phyloP scores from a whole-genome alignment of 2,329 filamentous ascomycete species.

The Neophaeococcomyces aloes region DNA sequence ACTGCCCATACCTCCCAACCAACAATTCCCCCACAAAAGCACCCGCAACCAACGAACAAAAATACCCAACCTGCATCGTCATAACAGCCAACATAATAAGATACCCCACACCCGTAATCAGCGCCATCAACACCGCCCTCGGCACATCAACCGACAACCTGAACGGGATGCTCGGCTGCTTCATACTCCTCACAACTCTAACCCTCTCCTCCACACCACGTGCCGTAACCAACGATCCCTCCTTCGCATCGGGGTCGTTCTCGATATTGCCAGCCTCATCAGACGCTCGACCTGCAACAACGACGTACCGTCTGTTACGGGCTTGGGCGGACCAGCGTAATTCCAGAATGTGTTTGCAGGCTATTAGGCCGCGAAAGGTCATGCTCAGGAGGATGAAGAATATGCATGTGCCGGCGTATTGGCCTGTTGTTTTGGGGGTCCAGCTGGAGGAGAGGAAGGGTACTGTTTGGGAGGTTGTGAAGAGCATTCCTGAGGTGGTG shows the following conservation, averaged over 20 bases:
- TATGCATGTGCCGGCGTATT: constrained; percentile 83
- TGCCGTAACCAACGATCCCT: constrained; percentile 55
- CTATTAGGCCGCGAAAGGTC: constrained; percentile 59
- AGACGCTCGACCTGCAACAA: constrained; percentile 54
- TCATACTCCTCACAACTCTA: constrained; percentile 55
- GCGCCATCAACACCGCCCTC: constrained; percentile 58
- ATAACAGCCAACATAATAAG: no score
- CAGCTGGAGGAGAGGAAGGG: constrained; percentile 59
- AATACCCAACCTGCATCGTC: no score
- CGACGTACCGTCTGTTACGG: constrained; percentile 64
- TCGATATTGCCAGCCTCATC: constrained; percentile 51
- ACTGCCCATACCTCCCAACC: no score
- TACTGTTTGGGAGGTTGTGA: constrained; percentile 49
- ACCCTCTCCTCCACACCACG: constrained; percentile 76
- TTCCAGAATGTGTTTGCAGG: constrained; percentile 52
- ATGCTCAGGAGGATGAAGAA: constrained; percentile 72
- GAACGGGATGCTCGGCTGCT: constrained; percentile 54
- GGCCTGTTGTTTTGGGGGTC: constrained; percentile 59
- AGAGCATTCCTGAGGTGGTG: constrained; percentile 25
- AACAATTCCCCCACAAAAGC: no score
- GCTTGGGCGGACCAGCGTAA: constrained; percentile 60
- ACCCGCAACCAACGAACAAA: no score
- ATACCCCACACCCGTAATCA: constrained; percentile 69
- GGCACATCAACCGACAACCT: constrained; percentile 69
- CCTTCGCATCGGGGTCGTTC: constrained; percentile 51